A percentile compares a stretch with the other conserved stretches of the same genome.
Evolutionary conservation across 2,329 filamentous ascomycete species (phyloP).

Genomic region (Xylariaceae sp.): DNA sequence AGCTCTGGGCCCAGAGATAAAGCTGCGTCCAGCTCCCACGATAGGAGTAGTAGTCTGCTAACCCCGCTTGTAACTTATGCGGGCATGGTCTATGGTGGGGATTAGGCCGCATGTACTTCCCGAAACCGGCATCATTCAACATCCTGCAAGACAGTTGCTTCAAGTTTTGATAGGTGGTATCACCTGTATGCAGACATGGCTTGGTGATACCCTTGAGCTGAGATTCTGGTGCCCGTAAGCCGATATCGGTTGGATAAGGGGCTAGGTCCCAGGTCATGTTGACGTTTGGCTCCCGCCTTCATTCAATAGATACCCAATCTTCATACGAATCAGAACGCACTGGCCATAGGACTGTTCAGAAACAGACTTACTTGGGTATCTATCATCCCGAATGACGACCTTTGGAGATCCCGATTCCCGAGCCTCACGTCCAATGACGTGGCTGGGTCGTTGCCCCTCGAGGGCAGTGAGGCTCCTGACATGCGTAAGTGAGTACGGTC

Average conservation of each 20-base stretch:
- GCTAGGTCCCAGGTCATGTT: no score
- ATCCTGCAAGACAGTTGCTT: no score
- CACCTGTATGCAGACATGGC: background rate
- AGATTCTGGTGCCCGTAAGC: no score
- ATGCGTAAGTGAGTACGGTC: no score
- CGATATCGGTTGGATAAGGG: no score
- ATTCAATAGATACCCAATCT: no score
- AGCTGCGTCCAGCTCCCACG: constrained; percentile 5
- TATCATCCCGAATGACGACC: constrained; percentile 12
- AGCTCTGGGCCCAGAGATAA: constrained; percentile 16
- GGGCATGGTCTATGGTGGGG: constrained; percentile 18
- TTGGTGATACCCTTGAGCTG: constrained; percentile 2
- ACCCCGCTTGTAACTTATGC: constrained; percentile 15
- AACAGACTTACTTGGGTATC: constrained; percentile 5
- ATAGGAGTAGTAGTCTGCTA: constrained; percentile 11
- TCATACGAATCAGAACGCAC: no score
- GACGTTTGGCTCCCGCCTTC: no score
- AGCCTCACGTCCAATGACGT: constrained; percentile 3
- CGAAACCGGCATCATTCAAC: constrained; percentile 15
- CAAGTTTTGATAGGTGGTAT: no score
- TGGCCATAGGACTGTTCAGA: no score
- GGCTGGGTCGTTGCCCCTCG: background rate
- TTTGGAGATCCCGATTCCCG: constrained; percentile 16
- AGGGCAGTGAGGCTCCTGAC: no score
- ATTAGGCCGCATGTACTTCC: constrained; percentile 18